Base-by-base conservation (phyloP, 108 stramenopile species). In the Cyclotella kingstonii region DNA sequence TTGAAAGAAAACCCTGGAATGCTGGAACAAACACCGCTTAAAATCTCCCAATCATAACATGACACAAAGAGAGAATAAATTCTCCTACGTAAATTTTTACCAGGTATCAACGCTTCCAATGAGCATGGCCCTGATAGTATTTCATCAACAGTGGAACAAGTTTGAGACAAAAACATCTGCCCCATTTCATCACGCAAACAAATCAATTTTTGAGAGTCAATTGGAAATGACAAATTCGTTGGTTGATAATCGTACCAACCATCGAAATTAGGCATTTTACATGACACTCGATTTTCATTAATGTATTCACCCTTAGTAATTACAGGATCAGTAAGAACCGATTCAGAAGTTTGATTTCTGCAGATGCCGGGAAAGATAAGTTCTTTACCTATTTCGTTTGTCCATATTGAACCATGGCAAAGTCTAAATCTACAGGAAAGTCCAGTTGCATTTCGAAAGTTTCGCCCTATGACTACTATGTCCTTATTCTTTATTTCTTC, bases 401-500 rank as follows among this genome's bases (percentile, higher is more conserved):
- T 39, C 72, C 53, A 64, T 34, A 40, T 49, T 1, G 43, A 52
- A 21, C 35, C n/a, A 17, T 38, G 29, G 29, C 68, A 70, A 51
- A 43, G 9, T 47, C 70, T 52, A 50, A 82, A 87, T n/a, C 84
- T 39, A 60, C 91, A 93, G 14, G 60, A 52, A 7, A 87, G 66
- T 12, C 34, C 17, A 34, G 70, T 53, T 14, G 69, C 53, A 30
- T 86, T 83, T 11, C 45, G 45, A 55, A 93, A 93, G 70, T 93
- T 93, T 15, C 91, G 85, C 4, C 91, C 91, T 22, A 92, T 70
- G 27, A 92, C 55, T 42, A 69, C 84, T 11, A 85, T 53, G 2
- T 43, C 9, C 14, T 68, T 50, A 6, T 30, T 61, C 19, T 60
- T 44, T 30, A 44, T 41, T 5, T 41, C 30, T 11, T 25, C 34